Conservation (phyloP, 2,329 filamentous ascomycete genomes). For the Talaromyces funiculosus region DNA sequence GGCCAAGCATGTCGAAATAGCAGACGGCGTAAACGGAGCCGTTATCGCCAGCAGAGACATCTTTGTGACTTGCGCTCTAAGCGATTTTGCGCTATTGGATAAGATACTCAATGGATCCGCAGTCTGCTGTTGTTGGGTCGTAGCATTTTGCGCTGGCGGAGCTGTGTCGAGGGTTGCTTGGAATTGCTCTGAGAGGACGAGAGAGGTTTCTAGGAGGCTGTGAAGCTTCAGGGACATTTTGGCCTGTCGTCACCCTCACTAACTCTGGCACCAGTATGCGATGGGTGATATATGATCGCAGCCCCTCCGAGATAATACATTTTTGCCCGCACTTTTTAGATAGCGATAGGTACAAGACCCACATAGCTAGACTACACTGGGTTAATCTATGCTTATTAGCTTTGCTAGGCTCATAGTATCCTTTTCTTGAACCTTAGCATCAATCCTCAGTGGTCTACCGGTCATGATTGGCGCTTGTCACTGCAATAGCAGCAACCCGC, state of each 20-base stretch:
- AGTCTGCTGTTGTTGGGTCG: not conserved
- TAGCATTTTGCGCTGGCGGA: conserved; percentile 5
- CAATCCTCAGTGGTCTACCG: conserved; percentile 1
- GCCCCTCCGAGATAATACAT: not conserved
- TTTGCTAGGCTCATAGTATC: not conserved
- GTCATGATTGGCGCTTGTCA: conserved; percentile 2
- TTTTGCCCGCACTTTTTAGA: not conserved
- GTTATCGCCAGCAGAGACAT: conserved; percentile 82
- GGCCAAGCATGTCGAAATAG: conserved; percentile 63
- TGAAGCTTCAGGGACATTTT: conserved; percentile 30
- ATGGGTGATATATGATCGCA: too few species aligned
- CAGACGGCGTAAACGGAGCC: conserved; percentile 76
- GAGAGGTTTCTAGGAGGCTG: conserved; percentile 28
- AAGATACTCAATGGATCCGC: conserved; percentile 53
- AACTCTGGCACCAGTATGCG: too few species aligned
- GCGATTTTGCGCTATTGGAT: conserved; percentile 63
- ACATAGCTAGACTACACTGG: not conserved
- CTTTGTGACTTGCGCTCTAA: conserved; percentile 80
- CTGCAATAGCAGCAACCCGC: not conserved
- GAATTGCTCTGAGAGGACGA: conserved; percentile 37
- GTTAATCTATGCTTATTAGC: not conserved
- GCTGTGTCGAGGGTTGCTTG: conserved; percentile 30
- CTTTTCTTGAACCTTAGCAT: not conserved
- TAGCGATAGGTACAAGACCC: not conserved
- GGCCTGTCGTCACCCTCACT: not conserved